Conservation (phyloP, 2,329 filamentous ascomycete species). For the Huntiella omanensis region DNA sequence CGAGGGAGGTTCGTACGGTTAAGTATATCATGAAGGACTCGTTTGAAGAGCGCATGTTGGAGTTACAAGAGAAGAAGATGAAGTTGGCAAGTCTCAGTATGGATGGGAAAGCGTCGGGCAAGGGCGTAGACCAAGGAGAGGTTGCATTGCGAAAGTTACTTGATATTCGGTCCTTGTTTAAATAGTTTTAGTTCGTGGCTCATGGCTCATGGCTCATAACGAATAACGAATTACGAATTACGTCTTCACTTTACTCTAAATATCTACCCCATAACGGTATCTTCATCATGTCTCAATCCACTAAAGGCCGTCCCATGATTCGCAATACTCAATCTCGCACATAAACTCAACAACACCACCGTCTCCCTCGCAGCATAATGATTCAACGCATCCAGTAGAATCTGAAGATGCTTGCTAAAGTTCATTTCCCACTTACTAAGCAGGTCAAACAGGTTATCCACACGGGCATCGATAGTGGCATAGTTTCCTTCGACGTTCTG, state of each 20-base stretch:
- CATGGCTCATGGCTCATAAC: too few species aligned
- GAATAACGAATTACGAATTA: too few species aligned
- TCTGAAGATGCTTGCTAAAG: conserved; percentile 81
- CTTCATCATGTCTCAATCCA: conserved; percentile 33
- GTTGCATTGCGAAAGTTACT: conserved; percentile 42
- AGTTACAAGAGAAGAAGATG: conserved; percentile 82
- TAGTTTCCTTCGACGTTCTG: conserved; percentile 20
- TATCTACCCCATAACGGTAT: conserved; percentile 11
- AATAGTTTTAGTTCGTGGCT: conserved; percentile 16
- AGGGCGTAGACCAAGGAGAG: conserved; percentile 30
- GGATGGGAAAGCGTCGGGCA: conserved; percentile 36
- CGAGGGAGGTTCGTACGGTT: conserved; percentile 66
- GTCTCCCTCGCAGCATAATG: conserved; percentile 97
- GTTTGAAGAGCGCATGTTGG: conserved; percentile 86
- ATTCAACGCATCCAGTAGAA: conserved; percentile 83
- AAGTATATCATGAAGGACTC: conserved; percentile 79
- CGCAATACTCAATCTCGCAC: conserved; percentile 62
- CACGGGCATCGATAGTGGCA: conserved; percentile 26
- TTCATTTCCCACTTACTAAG: conserved; percentile 84
- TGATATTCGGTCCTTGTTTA: conserved; percentile 41
- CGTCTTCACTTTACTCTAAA: too few species aligned
- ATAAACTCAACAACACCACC: conserved; percentile 76
- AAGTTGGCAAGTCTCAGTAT: conserved; percentile 75
- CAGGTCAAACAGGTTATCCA: conserved; percentile 69
- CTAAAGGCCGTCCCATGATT: conserved; percentile 55